Evolutionary conservation across 1,139 yeast genomes (phyloP), one percentile per base, ranked within the genome.

Genomic region (Candida smagusa): DNA sequence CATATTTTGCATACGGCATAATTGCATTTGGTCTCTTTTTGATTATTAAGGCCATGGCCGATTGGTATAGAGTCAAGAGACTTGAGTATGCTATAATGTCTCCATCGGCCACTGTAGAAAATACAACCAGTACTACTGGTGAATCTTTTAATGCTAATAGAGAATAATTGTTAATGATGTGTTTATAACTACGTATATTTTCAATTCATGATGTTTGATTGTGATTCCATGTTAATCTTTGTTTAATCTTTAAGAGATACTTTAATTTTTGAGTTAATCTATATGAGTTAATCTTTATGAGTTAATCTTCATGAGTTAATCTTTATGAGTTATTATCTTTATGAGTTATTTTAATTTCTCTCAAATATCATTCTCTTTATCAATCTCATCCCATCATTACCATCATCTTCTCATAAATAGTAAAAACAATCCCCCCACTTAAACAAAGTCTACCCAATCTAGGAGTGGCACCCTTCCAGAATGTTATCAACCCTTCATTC

Each of bases 381-480:
- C 19, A 16, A 16, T 16, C 3, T 16, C 19, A 16, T 4, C 34
- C 39, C 28, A 47, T 52, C 56, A 86, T 57, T 11, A 85, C 77
- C 62, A 90, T 69, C 69, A 90, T 84, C 65, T 88, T 86, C 59
- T 90, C 97, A 60, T 90, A 90, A 41, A 90, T 85, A 25, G 97
- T 90, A 63, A 90, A 90, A 11, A 90, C 97, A 48, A 90, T 90
- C 49, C 97, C 97, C 41, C 97, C 97, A 65, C 95, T 84, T 55
- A 92, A 73, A 31, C 90, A 81, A 56, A 92, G 74, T 51, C 98
- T 77, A 3, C 97, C 98, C 47, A 92, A 69, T 56, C 98, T 74
- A 36, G 98, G 98, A 2, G 97, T 90, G 30, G 97, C 96, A 43
- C 98, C 98, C 64, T 87, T 87, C 98, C 98, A 92, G 66, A 89